Evolutionary conservation across 768 basidiomycete species (phyloP).

Genomic region (Boletus patriciae): DNA sequence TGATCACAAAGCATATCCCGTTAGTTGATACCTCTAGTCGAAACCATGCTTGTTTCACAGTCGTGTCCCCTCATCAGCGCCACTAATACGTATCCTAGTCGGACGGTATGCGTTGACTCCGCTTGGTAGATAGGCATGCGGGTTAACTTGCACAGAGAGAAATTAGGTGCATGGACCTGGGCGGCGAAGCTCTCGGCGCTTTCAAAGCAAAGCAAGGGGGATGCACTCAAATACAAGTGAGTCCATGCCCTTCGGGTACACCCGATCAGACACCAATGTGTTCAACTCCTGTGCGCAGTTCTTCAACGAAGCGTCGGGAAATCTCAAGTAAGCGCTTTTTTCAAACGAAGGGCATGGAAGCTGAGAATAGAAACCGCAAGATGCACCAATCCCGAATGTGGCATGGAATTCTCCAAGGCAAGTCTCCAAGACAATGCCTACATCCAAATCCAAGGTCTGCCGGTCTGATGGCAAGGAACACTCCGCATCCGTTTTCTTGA

Average conservation of each 20-base stretch:
- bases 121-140: neutral
- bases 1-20: conserved; percentile 44
- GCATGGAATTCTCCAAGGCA: conserved; percentile 42
- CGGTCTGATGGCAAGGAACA: conserved; percentile 25
- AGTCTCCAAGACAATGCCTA: conserved; percentile 41
- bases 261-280: conserved; percentile 1
- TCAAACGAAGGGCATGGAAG: conserved; percentile 2
- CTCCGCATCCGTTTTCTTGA: neutral
- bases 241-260: conserved; percentile 3
- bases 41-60: conserved; percentile 18
- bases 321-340: conserved; percentile 36
- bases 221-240: conserved; percentile 43
- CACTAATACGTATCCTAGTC: conserved; percentile 32
- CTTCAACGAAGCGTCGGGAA: conserved; percentile 38
- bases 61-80: conserved; percentile 25
- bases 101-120: conserved; percentile 30
- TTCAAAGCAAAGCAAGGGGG: conserved; percentile 43
- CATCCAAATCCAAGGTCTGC: conserved; percentile 42
- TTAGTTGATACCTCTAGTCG: conserved; percentile 29
- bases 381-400: conserved; percentile 41
- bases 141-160: conserved; percentile 35
- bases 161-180: conserved; percentile 46
- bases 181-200: conserved; percentile 39
- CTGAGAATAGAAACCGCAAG: conserved; percentile 20
- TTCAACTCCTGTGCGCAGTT: conserved; percentile 27